Evolutionary conservation across 192 early-diverging fungal species (phyloP).

Genomic region (Chytriomyces confervae): DNA sequence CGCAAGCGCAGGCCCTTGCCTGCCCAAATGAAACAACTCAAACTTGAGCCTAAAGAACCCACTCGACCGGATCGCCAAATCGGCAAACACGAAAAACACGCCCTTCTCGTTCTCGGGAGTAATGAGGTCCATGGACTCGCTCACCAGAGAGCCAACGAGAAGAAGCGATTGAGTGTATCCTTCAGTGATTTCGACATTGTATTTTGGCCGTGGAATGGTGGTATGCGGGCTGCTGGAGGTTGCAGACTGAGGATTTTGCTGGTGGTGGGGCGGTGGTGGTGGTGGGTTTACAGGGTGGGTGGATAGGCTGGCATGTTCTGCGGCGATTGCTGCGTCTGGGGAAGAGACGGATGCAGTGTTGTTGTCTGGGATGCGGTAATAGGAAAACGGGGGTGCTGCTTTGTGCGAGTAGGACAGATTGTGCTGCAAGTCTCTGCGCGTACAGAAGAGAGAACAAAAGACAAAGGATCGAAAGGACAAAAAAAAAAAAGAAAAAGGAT

Average conservation of each 20-base stretch:
- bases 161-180: constrained; percentile 27
- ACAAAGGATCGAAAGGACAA: no score
- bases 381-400: not conserved
- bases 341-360: no score
- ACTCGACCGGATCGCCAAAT: constrained; percentile 41
- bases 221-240: no score
- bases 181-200: not conserved
- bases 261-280: no score
- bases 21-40: constrained; percentile 34
- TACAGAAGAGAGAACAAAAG: not conserved
- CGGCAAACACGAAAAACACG: constrained; percentile 54
- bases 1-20: constrained; percentile 25
- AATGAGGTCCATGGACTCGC: constrained; percentile 38
- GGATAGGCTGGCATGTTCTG: no score
- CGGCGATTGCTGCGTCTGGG: no score
- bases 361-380: not conserved
- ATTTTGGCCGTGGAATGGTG: not conserved
- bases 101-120: constrained; percentile 37
- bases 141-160: constrained; percentile 44
- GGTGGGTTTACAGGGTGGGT: no score
- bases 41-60: constrained; percentile 48
- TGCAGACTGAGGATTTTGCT: no score
- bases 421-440: constrained; percentile 15
- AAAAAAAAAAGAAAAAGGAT: not conserved
- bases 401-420: constrained; percentile 18